Base-by-base conservation (phyloP, 768 basidiomycete genomes). In the Scleroderma citrinum region DNA sequence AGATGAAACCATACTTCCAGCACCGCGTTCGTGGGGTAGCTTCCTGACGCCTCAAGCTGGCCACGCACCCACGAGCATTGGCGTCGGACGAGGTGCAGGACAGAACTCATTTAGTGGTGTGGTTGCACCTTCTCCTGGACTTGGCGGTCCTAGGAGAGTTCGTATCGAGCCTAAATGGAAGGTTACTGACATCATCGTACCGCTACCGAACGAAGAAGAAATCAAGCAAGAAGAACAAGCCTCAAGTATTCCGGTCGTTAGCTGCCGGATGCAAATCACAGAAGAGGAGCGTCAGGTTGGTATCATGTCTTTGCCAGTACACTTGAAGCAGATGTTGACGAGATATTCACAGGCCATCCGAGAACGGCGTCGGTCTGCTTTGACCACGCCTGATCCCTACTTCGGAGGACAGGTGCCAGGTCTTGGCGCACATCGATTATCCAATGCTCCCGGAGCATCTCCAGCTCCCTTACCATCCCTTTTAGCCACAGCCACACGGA, bases 1-100 rank as follows among this genome's bases (percentile, higher is more conserved):
- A 17, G 3, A 44, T 8, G 40, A 44, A 16, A 46, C 44, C 34
- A 5, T 23, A 39, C 45, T 49, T 54, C 36, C 55, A 29, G 60
- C 13, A 56, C 52, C 34, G 41, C 56, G n/a, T 51, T 59, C 34
- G 53, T 54, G 36, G 39, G 66, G 68, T 14, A 39, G 51, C 11
- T 84, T 83, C 65, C 78, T 81, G 78, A 83, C 80, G 1, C 83
- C 83, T 0, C 82, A 82, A 62, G 57, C 23, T 16, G 7, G 12
- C 16, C 40, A 21, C 11, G 40, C 61, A 13, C 60, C 62, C 16
- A 20, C 44, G 42, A 23, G 21, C 40, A 26, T 49, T 41, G 49
- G 40, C 26, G 24, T 34, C 5, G 37, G 46, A 10, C 49, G 58
- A 11, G 55, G 55, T 39, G 53, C 55, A 2, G 44, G 53, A 48